Evolutionary conservation across 2,329 filamentous ascomycete genomes (phyloP), one percentile per base, ranked within the genome.

Genomic region (Coleophoma eucalyptorum): DNA sequence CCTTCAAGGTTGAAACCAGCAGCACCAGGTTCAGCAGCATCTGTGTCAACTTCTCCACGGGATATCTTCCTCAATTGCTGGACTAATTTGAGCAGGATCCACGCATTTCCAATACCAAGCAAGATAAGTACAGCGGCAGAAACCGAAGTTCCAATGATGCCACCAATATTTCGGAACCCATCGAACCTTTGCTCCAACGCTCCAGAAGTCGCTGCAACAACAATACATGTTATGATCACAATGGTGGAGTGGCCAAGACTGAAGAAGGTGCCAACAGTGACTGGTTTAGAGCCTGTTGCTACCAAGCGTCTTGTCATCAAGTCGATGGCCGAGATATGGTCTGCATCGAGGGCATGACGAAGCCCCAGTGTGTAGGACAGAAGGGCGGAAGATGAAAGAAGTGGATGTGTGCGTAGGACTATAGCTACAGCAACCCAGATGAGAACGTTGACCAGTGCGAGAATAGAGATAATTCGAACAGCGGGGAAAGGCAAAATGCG

Each of bases 271-370:
- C 93, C 94, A 1, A 97, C 93, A 0, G 92, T 93, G 11, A 95
- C 91, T 2, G 93, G 92, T 2, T 83, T 82, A 64, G 94, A 90
- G 16, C 90, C 91, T 0, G 89, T 81, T 0, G 92, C 92, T 35
- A 97, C 83, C 20, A 97, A 81, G 6, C 93, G 84, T 3, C 94
- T 81, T 1, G 94, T 97, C 86, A 95, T 96, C 35, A 97, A 80
- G 69, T 97, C 93, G 62, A 97, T 99, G 56, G 92, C 93, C 61
- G 52, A 61, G 57, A 89, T 89, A 65, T 97, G 94, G 69, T 97
- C 93, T n/a, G 93, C 94, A 64, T 97, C 94, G 42, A 97, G 82
- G n/a, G 93, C 93, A 74, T 97, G 93, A 40, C 93, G 87, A 12
- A 97, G 79, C 3, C 93, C 93, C 11, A 97, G 80, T 0, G 90